Percentiles rank a stretch among this genome's conserved stretches.
Conservation (phyloP, 805 yeast species). For the Candida easanensis region DNA sequence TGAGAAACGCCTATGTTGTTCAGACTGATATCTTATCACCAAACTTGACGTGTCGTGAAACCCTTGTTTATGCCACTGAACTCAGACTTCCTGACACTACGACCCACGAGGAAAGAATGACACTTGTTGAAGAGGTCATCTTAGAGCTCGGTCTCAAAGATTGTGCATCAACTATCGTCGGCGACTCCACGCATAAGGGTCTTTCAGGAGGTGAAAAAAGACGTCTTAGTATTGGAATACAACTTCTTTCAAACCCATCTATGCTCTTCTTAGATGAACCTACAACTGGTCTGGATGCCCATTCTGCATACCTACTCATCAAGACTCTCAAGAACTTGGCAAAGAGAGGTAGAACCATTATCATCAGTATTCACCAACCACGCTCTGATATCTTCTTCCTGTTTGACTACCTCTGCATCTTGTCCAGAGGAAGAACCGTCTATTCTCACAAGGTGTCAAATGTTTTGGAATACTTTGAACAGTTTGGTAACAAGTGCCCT, state of each 20-base stretch:
- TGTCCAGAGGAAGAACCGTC: constrained; percentile 56
- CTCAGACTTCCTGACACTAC: constrained; percentile 53
- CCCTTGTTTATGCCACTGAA: constrained; percentile 70
- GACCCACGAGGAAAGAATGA: constrained; percentile 39
- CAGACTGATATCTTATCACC: constrained; percentile 77
- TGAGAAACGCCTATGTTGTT: constrained; percentile 57
- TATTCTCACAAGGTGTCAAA: constrained; percentile 42
- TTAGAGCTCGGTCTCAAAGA: constrained; percentile 68
- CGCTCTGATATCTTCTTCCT: constrained; percentile 72
- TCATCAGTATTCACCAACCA: constrained; percentile 84
- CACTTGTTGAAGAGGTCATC: constrained; percentile 60
- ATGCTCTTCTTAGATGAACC: constrained; percentile 80
- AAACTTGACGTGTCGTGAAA: constrained; percentile 70
- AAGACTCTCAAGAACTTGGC: constrained; percentile 61
- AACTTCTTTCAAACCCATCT: constrained; percentile 73
- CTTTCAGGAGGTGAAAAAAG: constrained; percentile 87
- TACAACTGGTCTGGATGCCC: constrained; percentile 84
- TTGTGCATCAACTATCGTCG: constrained; percentile 61
- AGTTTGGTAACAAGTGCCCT: constrained; percentile 40
- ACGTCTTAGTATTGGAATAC: constrained; percentile 78
- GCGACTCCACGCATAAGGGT: constrained; percentile 52
- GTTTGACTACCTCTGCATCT: constrained; percentile 66
- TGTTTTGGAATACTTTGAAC: constrained; percentile 45
- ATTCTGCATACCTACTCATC: constrained; percentile 66
- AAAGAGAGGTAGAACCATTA: constrained; percentile 60